Base-by-base conservation (phyloP, 2,329 filamentous ascomycete genomes). In the Colletotrichum coccodes region DNA sequence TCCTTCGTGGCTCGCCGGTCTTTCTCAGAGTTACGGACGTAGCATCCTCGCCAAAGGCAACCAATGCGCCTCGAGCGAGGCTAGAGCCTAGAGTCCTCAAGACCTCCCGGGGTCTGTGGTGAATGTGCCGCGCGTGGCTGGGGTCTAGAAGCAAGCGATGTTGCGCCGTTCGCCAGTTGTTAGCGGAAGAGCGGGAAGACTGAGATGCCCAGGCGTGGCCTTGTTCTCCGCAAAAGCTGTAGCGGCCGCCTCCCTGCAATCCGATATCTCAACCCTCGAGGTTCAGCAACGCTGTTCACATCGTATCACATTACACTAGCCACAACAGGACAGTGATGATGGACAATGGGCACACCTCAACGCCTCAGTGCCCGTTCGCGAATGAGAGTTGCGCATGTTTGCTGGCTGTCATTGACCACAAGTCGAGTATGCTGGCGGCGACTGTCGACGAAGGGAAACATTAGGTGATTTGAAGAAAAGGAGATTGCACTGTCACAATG, bases 221-320 rank as follows among this genome's bases (percentile, higher is more conserved):
- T 30, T 38, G 26, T 60, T 59, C 67, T 70, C 67, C 67, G 67
- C 67, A 70, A 49, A 68, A 46, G 38, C 47, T 42, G 26, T 46
- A 65, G 58, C 46, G 57, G 57, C 50, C 50, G 56, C 30, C 30
- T 60, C 62, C 66, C 67, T 62, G 67, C 61, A 66, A 67, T 70
- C 56, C 38, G 67, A 62, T 44, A 57, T 67, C 42, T 50, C 42
- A 44, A 70, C 63, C 67, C 49, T 70, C 67, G 53, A 70, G 67
- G 67, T 70, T 70, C 57, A 61, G 36, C 28, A 57, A 62, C 21
- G 44, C 50, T 67, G 30, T 70, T 70, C 67, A 70, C 64, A 68
- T 70, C 70, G 61, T 49, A 64, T 71, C 70, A 70, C 70, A 71
- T 56, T 57, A 56, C 56, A 64, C 68, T 60, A 62, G 62, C 67